Base-by-base conservation (phyloP, 2,329 filamentous ascomycete genomes). In the Periconia digitata region DNA sequence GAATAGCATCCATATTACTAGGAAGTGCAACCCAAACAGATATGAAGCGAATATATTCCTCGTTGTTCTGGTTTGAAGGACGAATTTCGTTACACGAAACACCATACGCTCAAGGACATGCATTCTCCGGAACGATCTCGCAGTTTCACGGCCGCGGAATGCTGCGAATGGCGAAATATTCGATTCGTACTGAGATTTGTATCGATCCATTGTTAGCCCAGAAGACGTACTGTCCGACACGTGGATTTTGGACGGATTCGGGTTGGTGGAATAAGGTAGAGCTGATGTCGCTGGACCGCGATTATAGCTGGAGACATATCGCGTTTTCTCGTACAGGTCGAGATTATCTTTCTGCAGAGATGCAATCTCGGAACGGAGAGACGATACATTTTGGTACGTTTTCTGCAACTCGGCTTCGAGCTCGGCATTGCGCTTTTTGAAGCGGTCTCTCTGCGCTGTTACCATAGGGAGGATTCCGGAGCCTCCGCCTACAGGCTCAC, bases 401-500 rank as follows among this genome's bases (percentile, higher is more conserved):
- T 95, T 91, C 6, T 91, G 90, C 8, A 97, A 78, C 65, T 97
- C 92, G 51, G 88, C 84, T 73, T 97, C 94, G 18, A 99, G 83
- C 69, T 99, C 89, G 0, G 85, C 77, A 57, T 96, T 97, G 66
- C 92, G 90, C 77, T 95, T 90, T 79, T 96, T 97, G 82, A 97
- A 99, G 43, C 94, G 90, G 73, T 99, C 94, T 53, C 94, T 87
- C 74, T 99, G 95, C 1, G 95, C 94, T 27, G 94, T 96, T 44
- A 99, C 89, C 95, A 99, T 99, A 27, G 94, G 95, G 20, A 99
- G 77, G 55, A 99, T 96, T 12, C 92, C 90, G 0, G 89, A 89
- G 2, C 90, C 89, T 45, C 89, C 82, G 24, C 87, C 88, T 46
- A 86, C 80, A 8, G 85, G 78, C 53, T 85, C 82, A 40, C 90